phyloP scores from a whole-genome alignment of 1,284 basidiomycete species.

The Naganishia sp. region DNA sequence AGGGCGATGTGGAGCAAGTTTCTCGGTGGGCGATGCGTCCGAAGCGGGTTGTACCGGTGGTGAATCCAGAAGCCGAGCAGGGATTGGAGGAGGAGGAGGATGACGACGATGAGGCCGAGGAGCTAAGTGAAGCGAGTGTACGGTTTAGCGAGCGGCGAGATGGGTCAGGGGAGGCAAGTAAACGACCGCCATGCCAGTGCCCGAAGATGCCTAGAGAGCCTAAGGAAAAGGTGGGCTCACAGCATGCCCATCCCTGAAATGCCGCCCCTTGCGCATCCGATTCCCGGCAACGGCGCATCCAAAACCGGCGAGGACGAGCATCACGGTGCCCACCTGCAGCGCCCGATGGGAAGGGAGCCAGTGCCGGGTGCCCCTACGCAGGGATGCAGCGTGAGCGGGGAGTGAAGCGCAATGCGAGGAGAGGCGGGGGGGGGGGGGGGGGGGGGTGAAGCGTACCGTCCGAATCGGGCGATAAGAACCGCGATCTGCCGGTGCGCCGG shows the following conservation, averaged over 20 bases:
- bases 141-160: neutral
- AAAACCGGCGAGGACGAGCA: constrained; percentile 17
- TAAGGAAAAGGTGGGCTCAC: too few species aligned
- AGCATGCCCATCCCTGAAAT: constrained; percentile 13
- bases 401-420: neutral
- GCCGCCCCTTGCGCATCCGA: neutral
- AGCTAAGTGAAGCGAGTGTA: neutral
- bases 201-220: neutral
- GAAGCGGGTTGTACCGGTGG: constrained; percentile 10
- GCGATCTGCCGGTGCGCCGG: constrained; percentile 3
- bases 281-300: neutral
- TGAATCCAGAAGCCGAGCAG: constrained; percentile 18
- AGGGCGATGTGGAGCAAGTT: constrained; percentile 24
- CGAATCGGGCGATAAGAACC: constrained; percentile 24
- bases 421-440: neutral
- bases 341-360: constrained; percentile 25
- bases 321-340: constrained; percentile 10
- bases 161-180: neutral
- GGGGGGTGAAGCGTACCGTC: constrained; percentile 4
- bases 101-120: constrained; percentile 16
- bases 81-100: constrained; percentile 18
- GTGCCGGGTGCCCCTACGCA: neutral
- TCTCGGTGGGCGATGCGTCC: constrained; percentile 12
- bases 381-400: neutral
- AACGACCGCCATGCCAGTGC: too few species aligned